phyloP scores from a whole-genome alignment of 352 stramenopile genomes.

The Phytophthora vignae region DNA sequence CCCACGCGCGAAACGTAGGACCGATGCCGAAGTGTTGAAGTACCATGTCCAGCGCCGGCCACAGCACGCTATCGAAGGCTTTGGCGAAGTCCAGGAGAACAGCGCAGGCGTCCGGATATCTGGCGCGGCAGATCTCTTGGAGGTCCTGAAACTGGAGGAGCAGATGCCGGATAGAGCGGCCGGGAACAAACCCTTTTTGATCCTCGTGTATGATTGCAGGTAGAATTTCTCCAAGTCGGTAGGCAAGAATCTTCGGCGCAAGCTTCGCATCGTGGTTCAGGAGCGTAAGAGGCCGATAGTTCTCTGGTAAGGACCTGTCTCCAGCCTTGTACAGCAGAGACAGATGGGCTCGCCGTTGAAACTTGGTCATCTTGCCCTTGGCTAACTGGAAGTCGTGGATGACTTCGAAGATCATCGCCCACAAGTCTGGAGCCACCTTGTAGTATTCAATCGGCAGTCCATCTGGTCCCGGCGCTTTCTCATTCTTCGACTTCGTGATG shows the following conservation, averaged over 20 bases:
- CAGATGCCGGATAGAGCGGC: slow-evolving; percentile 14
- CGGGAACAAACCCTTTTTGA: slow-evolving; percentile 11
- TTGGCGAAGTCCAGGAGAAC: slow-evolving; percentile 12
- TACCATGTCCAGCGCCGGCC: slow-evolving; percentile 8
- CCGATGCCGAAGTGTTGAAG: slow-evolving; percentile 21
- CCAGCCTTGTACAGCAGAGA: slow-evolving; percentile 18
- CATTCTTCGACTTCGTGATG: slow-evolving; percentile 21
- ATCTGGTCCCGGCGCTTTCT: slow-evolving; percentile 18
- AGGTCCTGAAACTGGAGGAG: slow-evolving; percentile 24
- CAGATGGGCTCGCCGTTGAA: slow-evolving; percentile 16
- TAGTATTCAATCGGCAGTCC: slow-evolving; percentile 29
- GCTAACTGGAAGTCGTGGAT: slow-evolving; percentile 8
- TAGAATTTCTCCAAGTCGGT: slow-evolving; percentile 3
- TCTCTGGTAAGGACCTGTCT: neutral
- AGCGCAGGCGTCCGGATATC: slow-evolving; percentile 2
- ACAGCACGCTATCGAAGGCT: slow-evolving; percentile 17
- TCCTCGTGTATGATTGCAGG: slow-evolving; percentile 17
- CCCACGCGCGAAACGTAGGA: slow-evolving; percentile 5
- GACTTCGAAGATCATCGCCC: slow-evolving; percentile 23
- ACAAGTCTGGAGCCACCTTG: slow-evolving; percentile 6
- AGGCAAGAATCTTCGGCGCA: slow-evolving; percentile 7
- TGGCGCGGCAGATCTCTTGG: slow-evolving; percentile 1
- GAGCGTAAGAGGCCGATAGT: slow-evolving; percentile 23
- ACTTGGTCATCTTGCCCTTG: slow-evolving; percentile 29
- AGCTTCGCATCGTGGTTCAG: slow-evolving; percentile 29